Evolutionary conservation across 371 early-diverging fungal genomes (phyloP).

Genomic region (Cokeromyces recurvatus): DNA sequence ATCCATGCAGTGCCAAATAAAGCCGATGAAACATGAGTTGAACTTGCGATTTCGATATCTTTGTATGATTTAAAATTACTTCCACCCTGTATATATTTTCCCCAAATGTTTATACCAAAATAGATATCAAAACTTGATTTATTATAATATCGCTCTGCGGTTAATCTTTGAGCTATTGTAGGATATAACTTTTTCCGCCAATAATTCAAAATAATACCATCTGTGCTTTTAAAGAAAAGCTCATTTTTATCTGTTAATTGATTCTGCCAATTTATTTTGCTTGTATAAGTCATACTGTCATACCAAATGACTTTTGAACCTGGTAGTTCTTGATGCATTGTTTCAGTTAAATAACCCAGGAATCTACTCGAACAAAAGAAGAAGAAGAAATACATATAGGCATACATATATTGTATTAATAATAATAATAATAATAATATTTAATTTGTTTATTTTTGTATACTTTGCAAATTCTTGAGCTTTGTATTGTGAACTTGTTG

Average conservation of each 20-base stretch:
- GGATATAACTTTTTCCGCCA: slow-evolving; percentile 51
- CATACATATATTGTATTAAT: too few relatives aligned
- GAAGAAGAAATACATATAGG: too few relatives aligned
- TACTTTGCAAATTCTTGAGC: slow-evolving; percentile 28
- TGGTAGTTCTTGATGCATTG: slow-evolving; percentile 46
- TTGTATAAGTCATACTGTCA: slow-evolving; percentile 48
- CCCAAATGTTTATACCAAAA: slow-evolving; percentile 67
- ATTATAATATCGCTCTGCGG: slow-evolving; percentile 27
- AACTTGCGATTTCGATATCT: slow-evolving; percentile 41
- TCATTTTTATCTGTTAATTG: slow-evolving; percentile 42
- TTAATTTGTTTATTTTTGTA: background rate
- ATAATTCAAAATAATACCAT: slow-evolving; percentile 63
- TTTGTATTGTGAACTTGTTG: slow-evolving; percentile 16
- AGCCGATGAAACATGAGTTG: slow-evolving; percentile 44
- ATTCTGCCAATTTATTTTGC: slow-evolving; percentile 55
- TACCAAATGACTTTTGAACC: slow-evolving; percentile 55
- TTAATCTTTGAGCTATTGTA: slow-evolving; percentile 16
- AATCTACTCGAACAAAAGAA: too few relatives aligned
- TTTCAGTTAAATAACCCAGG: slow-evolving; percentile 36
- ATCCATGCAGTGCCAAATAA: slow-evolving; percentile 64
- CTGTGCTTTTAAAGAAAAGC: slow-evolving; percentile 45
- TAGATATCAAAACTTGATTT: slow-evolving; percentile 40
- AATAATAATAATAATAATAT: too few relatives aligned
- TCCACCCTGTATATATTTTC: slow-evolving; percentile 58
- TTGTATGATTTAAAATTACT: slow-evolving; percentile 51